Base-by-base conservation (phyloP, 768 basidiomycete species). In the Scleroderma citrinum region DNA sequence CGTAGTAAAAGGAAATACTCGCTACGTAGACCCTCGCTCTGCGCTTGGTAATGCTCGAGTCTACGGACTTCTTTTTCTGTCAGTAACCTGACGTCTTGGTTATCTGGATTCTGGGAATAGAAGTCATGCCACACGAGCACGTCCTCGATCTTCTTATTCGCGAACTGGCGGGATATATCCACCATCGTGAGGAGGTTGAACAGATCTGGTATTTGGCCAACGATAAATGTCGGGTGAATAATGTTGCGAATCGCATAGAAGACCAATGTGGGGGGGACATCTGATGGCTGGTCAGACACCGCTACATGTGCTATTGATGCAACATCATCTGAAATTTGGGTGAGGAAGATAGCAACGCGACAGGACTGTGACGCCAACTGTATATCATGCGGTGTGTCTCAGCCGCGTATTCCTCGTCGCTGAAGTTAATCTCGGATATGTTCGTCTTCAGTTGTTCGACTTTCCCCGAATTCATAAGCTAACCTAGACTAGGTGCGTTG, bases 201-300 rank as follows among this genome's bases (percentile, higher is more conserved):
- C 34, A 67, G 30, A 30, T 64, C 66, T 4, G 66, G 61, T 16
- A 66, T 59, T 44, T 66, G 65, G 4, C 64, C 66, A 11, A 66
- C 6, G 12, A 66, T 58, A 40, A 66, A 62, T n/a, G 49, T 44
- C 3, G 66, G 65, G 0, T 17, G 54, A 11, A 68, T 56, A 24
- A 66, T 64, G 47, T 66, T 66, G 41, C 60, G 64, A 4, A 51
- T 60, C 5, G 49, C 49, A 40, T 66, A 66, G 47, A 66, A 59
- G 21, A 64, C 24, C 42, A 66, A 31, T 3, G 43, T 34, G 5
- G 61, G 61, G 1, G 57, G 56, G 31, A 40, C 2, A n/a, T 43
- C 24, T 6, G 11, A 17, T 16, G 23, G 12, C 20, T n/a, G 23
- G 7, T 51, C 42, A 31, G 21, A 13, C 24, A 38, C 37, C 14